Base-by-base conservation (phyloP, 768 basidiomycete species). In the Cubamyces lactineus region DNA sequence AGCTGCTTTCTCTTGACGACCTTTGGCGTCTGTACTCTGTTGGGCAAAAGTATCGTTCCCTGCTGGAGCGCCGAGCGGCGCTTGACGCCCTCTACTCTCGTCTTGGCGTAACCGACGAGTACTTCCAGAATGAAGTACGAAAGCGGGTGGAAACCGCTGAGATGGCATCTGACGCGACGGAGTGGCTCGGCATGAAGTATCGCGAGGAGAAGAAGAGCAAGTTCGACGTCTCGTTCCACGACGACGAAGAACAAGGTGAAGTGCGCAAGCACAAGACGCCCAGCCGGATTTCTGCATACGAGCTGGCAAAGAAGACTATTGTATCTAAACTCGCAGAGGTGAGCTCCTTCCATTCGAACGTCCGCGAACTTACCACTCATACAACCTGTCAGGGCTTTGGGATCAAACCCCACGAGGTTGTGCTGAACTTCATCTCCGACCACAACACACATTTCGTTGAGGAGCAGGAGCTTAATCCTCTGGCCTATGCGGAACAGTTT, bases 1-100 rank as follows among this genome's bases (percentile, higher is more conserved):
- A 91, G 63, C 85, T 98, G 30, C 82, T 99, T 60, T 83, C 75
- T 66, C 79, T 89, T 61, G 78, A 84, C 46, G 96, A 99, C 69
- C 74, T 98, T 8, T 99, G 97, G 97, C 84, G 86, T n/a, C 87
- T 98, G 61, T 88, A 92, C 64, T 71, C 83, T n/a, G 81, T 98
- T 9, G 95, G 95, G 9, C 87, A 93, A 73, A 92, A 91, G 69
- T 98, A 91, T 71, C 85, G 94, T 54, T 93, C 95, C 1, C 80
- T 98, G 49, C 75, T 88, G 46, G 91, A 94, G 67, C 83, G 96
- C 40, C 84, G 84, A 58, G 79, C 80, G 16, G 83, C 84, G 2
- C 76, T 98, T 24, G 73, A 80, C 2, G 73, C 81, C 9, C 83
- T 87, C 5, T 96, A 92, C 75, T 73, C 80, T 45, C 85, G 89